phyloP scores from a whole-genome alignment of 495 filamentous ascomycete species.

The Penicillium pulvis region DNA sequence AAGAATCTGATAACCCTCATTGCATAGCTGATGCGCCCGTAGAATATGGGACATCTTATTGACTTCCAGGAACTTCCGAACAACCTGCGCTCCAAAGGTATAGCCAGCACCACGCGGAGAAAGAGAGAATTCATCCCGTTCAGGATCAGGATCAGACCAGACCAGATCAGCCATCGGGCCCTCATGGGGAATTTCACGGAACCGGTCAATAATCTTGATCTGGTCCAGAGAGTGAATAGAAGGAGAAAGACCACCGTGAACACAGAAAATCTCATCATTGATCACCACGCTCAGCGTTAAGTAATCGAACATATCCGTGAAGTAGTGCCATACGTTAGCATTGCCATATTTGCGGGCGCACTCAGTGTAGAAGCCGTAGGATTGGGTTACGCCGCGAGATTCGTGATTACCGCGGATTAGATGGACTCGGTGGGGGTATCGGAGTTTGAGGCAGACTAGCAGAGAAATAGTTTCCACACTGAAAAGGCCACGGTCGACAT shows the following conservation, averaged over 20 bases:
- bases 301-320: conserved; percentile 99
- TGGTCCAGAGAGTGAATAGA: conserved; percentile 98
- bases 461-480: conserved; percentile 96
- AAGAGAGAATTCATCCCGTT: conserved; percentile 93
- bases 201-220: conserved; percentile 99
- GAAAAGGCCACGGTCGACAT: conserved; percentile 96
- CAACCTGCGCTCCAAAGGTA: conserved; percentile 95
- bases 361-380: conserved; percentile 98
- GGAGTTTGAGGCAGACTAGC: conserved; percentile 89
- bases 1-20: conserved; percentile 94
- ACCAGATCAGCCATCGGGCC: conserved; percentile 99
- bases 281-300: conserved; percentile 95
- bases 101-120: conserved; percentile 94
- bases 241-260: conserved; percentile 92
- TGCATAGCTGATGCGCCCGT: conserved; percentile 94
- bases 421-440: conserved; percentile 90
- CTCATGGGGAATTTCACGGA: conserved; percentile 96
- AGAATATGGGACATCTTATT: conserved; percentile 97
- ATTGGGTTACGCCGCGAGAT: conserved; percentile 94
- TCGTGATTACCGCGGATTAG: conserved; percentile 97
- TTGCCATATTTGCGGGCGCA: conserved; percentile 97
- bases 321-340: conserved; percentile 98
- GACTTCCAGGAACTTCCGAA: conserved; percentile 95
- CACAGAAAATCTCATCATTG: conserved; percentile 98
- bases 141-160: conserved; percentile 95